Evolutionary conservation across 148 eudicot genomes (phyloP).

Genomic region (Chenopodium formosanum): DNA sequence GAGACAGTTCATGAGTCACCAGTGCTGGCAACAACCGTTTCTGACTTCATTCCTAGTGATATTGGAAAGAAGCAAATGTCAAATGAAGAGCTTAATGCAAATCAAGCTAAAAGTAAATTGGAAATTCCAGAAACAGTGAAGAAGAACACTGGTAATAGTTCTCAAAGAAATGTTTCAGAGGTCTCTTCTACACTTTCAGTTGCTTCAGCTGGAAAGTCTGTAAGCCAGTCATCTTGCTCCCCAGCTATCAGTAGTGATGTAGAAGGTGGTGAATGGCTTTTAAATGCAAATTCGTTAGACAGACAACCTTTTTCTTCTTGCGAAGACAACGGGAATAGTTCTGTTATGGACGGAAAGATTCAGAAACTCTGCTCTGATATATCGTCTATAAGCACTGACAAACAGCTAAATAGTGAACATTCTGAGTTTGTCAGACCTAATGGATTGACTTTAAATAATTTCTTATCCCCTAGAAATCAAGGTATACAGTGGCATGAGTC

Average conservation of each 20-base stretch:
- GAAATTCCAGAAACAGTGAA: slow-evolving; percentile 40
- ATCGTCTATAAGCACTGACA: slow-evolving; percentile 37
- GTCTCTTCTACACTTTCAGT: slow-evolving; percentile 32
- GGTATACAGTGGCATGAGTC: slow-evolving; percentile 27
- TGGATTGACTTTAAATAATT: slow-evolving; percentile 35
- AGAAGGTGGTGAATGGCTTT: slow-evolving; percentile 16
- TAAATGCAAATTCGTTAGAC: slow-evolving; percentile 24
- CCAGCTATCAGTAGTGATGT: slow-evolving; percentile 24
- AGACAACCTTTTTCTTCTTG: slow-evolving; percentile 24
- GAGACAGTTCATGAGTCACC: slow-evolving; percentile 37
- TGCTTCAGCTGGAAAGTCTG: slow-evolving; percentile 26
- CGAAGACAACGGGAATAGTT: slow-evolving; percentile 29
- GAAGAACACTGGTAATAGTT: slow-evolving; percentile 28
- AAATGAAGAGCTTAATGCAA: slow-evolving; percentile 37
- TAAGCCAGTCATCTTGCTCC: slow-evolving; percentile 27
- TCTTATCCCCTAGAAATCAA: slow-evolving; percentile 28
- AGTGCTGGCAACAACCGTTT: slow-evolving; percentile 40
- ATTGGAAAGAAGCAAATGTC: slow-evolving; percentile 35
- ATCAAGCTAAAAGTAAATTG: slow-evolving; percentile 34
- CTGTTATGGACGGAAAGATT: slow-evolving; percentile 30
- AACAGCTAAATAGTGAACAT: slow-evolving; percentile 28
- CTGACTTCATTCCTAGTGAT: slow-evolving; percentile 33
- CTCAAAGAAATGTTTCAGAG: slow-evolving; percentile 25
- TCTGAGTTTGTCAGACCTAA: slow-evolving; percentile 26
- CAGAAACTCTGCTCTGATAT: slow-evolving; percentile 40